Conservation (phyloP, 2,329 filamentous ascomycete genomes). For the Fulvia fulva region DNA sequence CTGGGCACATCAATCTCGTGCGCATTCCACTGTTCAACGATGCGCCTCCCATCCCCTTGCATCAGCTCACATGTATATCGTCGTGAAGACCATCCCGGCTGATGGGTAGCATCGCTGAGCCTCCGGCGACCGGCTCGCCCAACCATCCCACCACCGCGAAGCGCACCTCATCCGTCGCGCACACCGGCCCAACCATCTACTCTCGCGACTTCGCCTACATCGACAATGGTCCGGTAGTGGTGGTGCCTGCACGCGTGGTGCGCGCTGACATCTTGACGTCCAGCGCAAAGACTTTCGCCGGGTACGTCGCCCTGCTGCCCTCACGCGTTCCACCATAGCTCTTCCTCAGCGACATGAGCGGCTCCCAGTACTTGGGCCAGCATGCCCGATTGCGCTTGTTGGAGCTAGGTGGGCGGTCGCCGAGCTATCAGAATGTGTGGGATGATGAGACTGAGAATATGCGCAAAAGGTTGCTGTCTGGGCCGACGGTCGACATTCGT, state of each 20-base stretch:
- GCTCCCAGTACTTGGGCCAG: slow-evolving; percentile 18
- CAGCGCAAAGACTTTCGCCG: slow-evolving; percentile 49
- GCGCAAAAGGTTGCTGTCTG: slow-evolving; percentile 51
- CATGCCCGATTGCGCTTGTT: slow-evolving; percentile 20
- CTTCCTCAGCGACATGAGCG: slow-evolving; percentile 10
- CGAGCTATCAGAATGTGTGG: slow-evolving; percentile 12
- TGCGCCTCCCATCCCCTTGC: slow-evolving; percentile 7
- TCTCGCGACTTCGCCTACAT: slow-evolving; percentile 45
- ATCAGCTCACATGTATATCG: slow-evolving; percentile 4
- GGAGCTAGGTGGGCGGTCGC: slow-evolving; percentile 13
- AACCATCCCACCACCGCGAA: neutral
- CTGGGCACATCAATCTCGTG: neutral
- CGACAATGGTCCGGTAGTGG: slow-evolving; percentile 33
- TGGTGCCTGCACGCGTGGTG: slow-evolving; percentile 41
- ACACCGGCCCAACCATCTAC: slow-evolving; percentile 27
- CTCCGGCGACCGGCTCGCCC: neutral
- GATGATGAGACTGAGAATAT: slow-evolving; percentile 40
- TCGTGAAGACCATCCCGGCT: neutral
- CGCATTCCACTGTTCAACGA: slow-evolving; percentile 2
- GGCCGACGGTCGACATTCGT: slow-evolving; percentile 49
- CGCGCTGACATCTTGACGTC: slow-evolving; percentile 44
- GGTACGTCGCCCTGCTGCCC: slow-evolving; percentile 42
- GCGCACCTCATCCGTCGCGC: neutral
- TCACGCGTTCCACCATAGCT: neutral
- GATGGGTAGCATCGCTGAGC: slow-evolving; percentile 8